Evolutionary conservation across 768 basidiomycete species (phyloP).

Genomic region (Lactarius sp.): DNA sequence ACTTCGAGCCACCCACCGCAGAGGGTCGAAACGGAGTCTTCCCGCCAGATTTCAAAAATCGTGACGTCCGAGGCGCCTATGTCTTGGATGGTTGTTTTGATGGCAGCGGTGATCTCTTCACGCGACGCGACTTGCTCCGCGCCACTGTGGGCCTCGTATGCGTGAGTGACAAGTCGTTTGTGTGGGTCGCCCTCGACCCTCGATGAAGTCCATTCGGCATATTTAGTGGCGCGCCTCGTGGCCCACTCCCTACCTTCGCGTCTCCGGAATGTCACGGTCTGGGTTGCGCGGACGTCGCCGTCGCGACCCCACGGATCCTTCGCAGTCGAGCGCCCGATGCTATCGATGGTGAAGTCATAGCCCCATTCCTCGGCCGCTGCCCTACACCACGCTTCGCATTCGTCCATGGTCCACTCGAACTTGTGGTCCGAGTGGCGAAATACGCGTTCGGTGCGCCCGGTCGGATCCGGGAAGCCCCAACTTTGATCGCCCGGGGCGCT

Average conservation of each 20-base stretch:
- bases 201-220: constrained; percentile 28
- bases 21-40: constrained; percentile 41
- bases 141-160: constrained; percentile 47
- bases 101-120: constrained; percentile 44
- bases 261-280: constrained; percentile 59
- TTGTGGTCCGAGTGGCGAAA: constrained; percentile 85
- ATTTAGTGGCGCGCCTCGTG: constrained; percentile 29
- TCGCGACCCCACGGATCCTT: constrained; percentile 72
- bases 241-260: constrained; percentile 35
- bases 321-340: constrained; percentile 55
- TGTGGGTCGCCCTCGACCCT: constrained; percentile 34
- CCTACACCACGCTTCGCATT: constrained; percentile 64
- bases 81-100: constrained; percentile 52
- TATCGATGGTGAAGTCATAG: constrained; percentile 55
- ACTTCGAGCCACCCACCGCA: constrained; percentile 64
- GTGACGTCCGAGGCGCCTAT: constrained; percentile 46
- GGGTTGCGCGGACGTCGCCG: constrained; percentile 57
- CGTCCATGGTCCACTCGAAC: constrained; percentile 81
- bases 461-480: constrained; percentile 66
- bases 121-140: constrained; percentile 42
- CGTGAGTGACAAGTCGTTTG: constrained; percentile 42
- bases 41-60: constrained; percentile 41
- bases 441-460: constrained; percentile 61
- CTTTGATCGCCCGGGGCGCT: constrained; percentile 44
- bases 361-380: constrained; percentile 60